phyloP scores from a whole-genome alignment of 768 basidiomycete genomes.

The Russula compacta region DNA sequence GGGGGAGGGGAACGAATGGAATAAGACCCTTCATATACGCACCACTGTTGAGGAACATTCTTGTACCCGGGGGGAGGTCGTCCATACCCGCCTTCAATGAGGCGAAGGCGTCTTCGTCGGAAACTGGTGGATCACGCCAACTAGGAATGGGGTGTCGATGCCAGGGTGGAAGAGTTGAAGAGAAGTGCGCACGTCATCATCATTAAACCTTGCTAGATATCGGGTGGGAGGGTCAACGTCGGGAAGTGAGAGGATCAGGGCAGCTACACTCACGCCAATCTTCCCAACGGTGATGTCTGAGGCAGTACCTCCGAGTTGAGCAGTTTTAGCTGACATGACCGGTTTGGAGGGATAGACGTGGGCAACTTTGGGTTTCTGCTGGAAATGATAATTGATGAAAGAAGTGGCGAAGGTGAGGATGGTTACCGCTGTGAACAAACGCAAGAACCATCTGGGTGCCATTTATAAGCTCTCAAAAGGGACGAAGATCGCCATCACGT shows the following conservation, averaged over 20 bases:
- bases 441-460: neutral
- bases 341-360: neutral
- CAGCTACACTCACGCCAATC: conserved; percentile 30
- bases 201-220: conserved; percentile 38
- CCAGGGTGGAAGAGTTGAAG: neutral
- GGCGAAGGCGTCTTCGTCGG: conserved; percentile 54
- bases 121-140: conserved; percentile 26
- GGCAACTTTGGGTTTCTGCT: neutral
- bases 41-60: conserved; percentile 47
- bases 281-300: conserved; percentile 31
- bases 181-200: conserved; percentile 40
- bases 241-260: neutral
- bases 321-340: conserved; percentile 20
- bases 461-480: no score
- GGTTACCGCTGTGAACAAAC: neutral
- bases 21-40: conserved; percentile 10
- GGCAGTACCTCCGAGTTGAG: conserved; percentile 34
- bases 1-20: neutral
- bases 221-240: neutral
- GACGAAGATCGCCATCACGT: neutral
- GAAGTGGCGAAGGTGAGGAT: neutral
- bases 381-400: neutral
- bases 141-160: neutral
- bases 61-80: conserved; percentile 35
- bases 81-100: conserved; percentile 47